Base-by-base conservation (phyloP, 495 filamentous ascomycete genomes). In the Parathielavia appendiculata region DNA sequence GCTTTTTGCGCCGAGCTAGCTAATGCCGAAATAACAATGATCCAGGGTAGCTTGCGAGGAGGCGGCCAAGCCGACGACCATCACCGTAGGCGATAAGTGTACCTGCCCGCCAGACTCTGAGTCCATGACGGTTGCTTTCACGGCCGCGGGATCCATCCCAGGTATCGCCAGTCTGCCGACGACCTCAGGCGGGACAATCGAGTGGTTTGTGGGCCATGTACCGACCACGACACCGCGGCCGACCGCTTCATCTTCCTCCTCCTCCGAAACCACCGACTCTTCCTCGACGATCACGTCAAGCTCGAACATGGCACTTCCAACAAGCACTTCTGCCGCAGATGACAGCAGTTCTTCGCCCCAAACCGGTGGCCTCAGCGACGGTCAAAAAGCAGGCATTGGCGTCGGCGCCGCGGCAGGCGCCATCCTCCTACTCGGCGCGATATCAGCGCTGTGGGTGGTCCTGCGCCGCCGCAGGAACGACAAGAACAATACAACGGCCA, bases 111-210 rank as follows among this genome's bases (percentile, higher is more conserved):
- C 54, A 5, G 61, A 61, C 13, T 0, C 20, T 13, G 50, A 54
- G 12, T 12, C 48, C 4, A 50, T 30, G 4, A 57, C 49, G 4
- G 48, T 62, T 2, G 65, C 71, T 16, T 63, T 74, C 40, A 32
- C 40, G 1, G 63, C 62, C 47, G 14, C 53, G n/a, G 55, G 60
- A 4, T 56, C 32, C 6, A 62, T 72, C 17, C 48, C 56, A 12
- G 54, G 50, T 10, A 58, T 71, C 39, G 71, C 56, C 2, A 44
- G 55, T 6, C 63, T 74, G 12, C 71, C 71, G 4, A 41, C 22
- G 11, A 54, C 32, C 12, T 3, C 45, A 4, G 65, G 71, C 3
- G 71, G 65, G 0, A 49, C 54, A 0, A 69, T 73, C 41, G 67
- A 66, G 26, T 73, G 68, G 68, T 59, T 50, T 9, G 17, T 35